Percentiles rank a stretch among this genome's conserved stretches.
Conservation (phyloP, 805 yeast genomes). For the Yamadazyma paraphyllophila region DNA sequence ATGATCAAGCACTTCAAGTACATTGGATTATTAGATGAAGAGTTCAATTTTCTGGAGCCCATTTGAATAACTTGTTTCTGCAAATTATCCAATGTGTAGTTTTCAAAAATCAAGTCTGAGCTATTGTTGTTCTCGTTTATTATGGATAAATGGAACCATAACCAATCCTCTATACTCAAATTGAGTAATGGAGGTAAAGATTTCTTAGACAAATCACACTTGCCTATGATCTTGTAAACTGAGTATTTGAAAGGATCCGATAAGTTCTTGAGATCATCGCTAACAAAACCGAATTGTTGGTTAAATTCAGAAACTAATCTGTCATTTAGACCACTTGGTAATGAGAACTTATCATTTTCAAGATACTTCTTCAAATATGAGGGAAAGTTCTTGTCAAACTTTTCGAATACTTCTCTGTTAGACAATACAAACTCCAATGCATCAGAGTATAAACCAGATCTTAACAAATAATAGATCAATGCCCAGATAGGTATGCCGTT, state of each 20-base stretch:
- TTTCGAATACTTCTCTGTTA: slow-evolving; percentile 71
- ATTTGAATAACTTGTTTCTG: slow-evolving; percentile 67
- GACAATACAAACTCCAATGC: slow-evolving; percentile 67
- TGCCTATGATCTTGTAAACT: slow-evolving; percentile 87
- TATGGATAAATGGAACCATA: slow-evolving; percentile 87
- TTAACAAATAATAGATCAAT: slow-evolving; percentile 71
- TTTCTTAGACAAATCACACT: slow-evolving; percentile 72
- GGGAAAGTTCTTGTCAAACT: slow-evolving; percentile 82
- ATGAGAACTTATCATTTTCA: slow-evolving; percentile 48
- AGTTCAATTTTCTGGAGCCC: slow-evolving; percentile 71
- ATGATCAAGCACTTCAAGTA: slow-evolving; percentile 73
- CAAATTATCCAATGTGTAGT: slow-evolving; percentile 69
- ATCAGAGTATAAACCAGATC: slow-evolving; percentile 80
- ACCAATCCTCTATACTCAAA: slow-evolving; percentile 89
- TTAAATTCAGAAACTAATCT: slow-evolving; percentile 77
- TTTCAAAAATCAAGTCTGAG: slow-evolving; percentile 60
- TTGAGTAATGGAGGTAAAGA: slow-evolving; percentile 66
- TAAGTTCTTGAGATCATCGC: slow-evolving; percentile 41
- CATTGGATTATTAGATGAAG: slow-evolving; percentile 61
- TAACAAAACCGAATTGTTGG: slow-evolving; percentile 68
- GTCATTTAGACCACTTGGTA: slow-evolving; percentile 67
- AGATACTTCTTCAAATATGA: slow-evolving; percentile 68
- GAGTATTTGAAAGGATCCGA: slow-evolving; percentile 91
- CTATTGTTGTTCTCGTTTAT: slow-evolving; percentile 52
- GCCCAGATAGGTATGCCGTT: slow-evolving; percentile 97